phyloP scores from a whole-genome alignment of 1,284 basidiomycete species.

The Puccinia sorghi region DNA sequence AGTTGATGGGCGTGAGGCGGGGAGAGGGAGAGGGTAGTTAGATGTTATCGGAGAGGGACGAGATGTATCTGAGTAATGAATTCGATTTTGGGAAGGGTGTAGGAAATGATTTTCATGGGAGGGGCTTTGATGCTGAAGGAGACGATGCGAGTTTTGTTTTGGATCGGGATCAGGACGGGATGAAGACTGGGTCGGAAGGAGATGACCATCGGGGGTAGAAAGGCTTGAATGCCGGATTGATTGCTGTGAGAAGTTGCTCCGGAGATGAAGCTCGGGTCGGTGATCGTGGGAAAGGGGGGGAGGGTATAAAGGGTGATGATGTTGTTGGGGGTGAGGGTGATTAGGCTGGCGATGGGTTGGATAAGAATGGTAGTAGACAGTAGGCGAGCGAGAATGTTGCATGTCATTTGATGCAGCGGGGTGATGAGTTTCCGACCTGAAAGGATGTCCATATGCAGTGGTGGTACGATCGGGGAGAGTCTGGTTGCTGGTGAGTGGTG shows the following conservation, averaged over 20 bases:
- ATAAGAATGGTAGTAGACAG: slow-evolving; percentile 28
- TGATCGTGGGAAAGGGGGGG: slow-evolving; percentile 9
- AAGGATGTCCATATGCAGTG: neutral
- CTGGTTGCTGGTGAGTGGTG: slow-evolving; percentile 12
- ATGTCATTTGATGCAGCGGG: neutral
- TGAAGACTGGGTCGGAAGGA: neutral
- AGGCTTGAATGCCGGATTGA: slow-evolving; percentile 1
- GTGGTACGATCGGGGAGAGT: neutral
- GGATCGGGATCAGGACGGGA: slow-evolving; percentile 12
- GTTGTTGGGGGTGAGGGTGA: slow-evolving; percentile 18
- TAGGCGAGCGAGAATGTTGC: neutral
- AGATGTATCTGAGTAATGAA: neutral
- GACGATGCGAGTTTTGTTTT: slow-evolving; percentile 22
- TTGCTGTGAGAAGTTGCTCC: neutral
- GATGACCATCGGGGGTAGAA: slow-evolving; percentile 5
- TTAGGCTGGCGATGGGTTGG: neutral
- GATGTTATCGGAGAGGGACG: slow-evolving; percentile 12
- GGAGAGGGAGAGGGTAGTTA: neutral
- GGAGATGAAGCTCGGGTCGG: slow-evolving; percentile 13
- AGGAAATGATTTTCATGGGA: slow-evolving; percentile 6
- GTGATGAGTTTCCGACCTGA: neutral
- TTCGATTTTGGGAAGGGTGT: slow-evolving; percentile 19
- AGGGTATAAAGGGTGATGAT: slow-evolving; percentile 15
- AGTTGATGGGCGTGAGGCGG: slow-evolving; percentile 20
- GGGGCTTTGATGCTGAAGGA: slow-evolving; percentile 13